Conservation (phyloP, 2,329 filamentous ascomycete genomes). For the Chrysoporthe puriensis region DNA sequence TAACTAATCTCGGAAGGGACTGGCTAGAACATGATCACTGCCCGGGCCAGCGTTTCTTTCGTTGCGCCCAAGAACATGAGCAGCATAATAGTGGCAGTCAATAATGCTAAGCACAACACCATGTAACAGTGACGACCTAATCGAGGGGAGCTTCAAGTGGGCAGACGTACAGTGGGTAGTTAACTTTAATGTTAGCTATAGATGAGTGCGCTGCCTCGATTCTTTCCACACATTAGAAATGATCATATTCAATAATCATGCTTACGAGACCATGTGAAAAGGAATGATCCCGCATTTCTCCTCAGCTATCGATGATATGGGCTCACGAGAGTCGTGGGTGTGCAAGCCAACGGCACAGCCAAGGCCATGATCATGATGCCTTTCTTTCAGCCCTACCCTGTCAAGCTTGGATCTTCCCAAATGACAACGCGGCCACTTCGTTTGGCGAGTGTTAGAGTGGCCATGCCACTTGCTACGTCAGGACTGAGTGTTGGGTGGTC, state of each 20-base stretch:
- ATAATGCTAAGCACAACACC: slow-evolving; percentile 16
- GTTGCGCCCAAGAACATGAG: slow-evolving; percentile 29
- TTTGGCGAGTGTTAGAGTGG: slow-evolving; percentile 5
- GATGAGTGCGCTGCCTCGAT: slow-evolving; percentile 23
- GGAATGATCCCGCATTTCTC: slow-evolving; percentile 31
- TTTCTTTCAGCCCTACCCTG: slow-evolving; percentile 26
- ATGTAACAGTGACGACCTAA: slow-evolving; percentile 27
- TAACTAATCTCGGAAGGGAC: slow-evolving; percentile 10
- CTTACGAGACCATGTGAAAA: background rate
- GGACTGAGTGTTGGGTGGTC: slow-evolving; percentile 4
- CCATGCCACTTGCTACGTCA: slow-evolving; percentile 12
- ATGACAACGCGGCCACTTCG: slow-evolving; percentile 30
- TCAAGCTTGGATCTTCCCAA: slow-evolving; percentile 23
- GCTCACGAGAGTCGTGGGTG: slow-evolving; percentile 14
- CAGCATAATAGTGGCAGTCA: slow-evolving; percentile 31
- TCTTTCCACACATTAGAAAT: too few relatives aligned
- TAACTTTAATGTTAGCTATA: slow-evolving; percentile 33
- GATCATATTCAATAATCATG: background rate
- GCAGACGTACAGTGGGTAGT: slow-evolving; percentile 13
- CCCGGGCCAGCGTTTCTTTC: slow-evolving; percentile 20
- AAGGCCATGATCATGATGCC: slow-evolving; percentile 21
- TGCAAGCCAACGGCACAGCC: slow-evolving; percentile 16
- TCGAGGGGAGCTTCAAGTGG: slow-evolving; percentile 28
- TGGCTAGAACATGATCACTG: slow-evolving; percentile 28
- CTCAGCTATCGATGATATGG: slow-evolving; percentile 32